Base-by-base conservation (phyloP, 225 moss, liverwort and hornwort genomes). In the Thuidium tamariscinum region DNA sequence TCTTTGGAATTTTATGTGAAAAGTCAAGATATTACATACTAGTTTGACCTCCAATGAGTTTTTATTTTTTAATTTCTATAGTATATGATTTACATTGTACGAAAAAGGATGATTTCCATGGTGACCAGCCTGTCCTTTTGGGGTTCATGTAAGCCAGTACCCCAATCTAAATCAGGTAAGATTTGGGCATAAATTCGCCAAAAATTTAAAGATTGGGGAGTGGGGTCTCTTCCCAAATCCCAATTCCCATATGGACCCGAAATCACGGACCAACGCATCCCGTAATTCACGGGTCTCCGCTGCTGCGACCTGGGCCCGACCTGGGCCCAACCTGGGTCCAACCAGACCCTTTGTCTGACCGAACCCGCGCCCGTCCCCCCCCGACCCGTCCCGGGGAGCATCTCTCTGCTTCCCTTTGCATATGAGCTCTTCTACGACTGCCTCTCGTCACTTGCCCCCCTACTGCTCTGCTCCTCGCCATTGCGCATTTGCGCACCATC, bases 251-350 rank as follows among this genome's bases (percentile, higher is more conserved):
- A 26, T 36, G 6, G 29, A 30, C 20, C 82, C 39, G 10, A 29
- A 71, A 83, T 83, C 57, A 71, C 41, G 79, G 88, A 65, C 66
- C 57, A 30, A 49, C 8, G 4, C 10, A 37, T 54, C 46, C 61
- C 90, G 65, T 6, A 83, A 79, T 84, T 82, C 57, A 37, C 82
- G 92, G 90, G 87, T 85, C 85, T 36, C 87, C 63, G 71, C 32
- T 67, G 7, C 41, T 82, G 74, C 89, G 80, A 83, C 91, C 80
- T 23, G 55, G 76, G 22, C n/a, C 77, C 88, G 32, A 77, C 89
- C 51, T 23, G 76, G n/a, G n/a, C 3, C 77, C 86, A 44, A 79
- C 89, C 54, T 37, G 76, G 13, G 34, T 5, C 77, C 88, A 57
- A 73, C 89, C 51, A 2, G 37, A 11, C 30, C 77, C 83, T 36